Conservation (phyloP, 2,329 filamentous ascomycete genomes). For the Ceratocystis ficicola region DNA sequence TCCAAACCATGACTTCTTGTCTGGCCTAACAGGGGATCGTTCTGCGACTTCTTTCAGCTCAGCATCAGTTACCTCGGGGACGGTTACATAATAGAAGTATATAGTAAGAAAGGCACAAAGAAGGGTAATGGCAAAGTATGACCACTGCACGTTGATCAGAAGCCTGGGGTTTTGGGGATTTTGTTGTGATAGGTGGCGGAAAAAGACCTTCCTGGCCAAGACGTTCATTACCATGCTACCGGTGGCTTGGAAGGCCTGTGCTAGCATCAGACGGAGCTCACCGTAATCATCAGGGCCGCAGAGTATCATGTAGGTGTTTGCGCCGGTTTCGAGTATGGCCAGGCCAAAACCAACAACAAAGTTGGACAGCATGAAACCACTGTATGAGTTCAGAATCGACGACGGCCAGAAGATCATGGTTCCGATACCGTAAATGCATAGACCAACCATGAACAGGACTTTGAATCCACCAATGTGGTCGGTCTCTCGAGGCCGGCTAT, state of each 20-base stretch:
- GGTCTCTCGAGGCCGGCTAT: constrained; percentile 30
- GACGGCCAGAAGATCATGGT: constrained; percentile 83
- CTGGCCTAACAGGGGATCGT: constrained; percentile 39
- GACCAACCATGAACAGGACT: constrained; percentile 64
- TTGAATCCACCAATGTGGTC: constrained; percentile 56
- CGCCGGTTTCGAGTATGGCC: constrained; percentile 65
- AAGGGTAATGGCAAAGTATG: constrained; percentile 67
- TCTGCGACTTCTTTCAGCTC: constrained; percentile 41
- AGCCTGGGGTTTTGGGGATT: constrained; percentile 38
- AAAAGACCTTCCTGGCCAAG: constrained; percentile 63
- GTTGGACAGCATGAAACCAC: constrained; percentile 62
- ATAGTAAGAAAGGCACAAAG: constrained; percentile 59
- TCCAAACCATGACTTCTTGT: constrained; percentile 38
- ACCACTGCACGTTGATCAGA: constrained; percentile 69
- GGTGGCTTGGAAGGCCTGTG: constrained; percentile 65
- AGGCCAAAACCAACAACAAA: constrained; percentile 69
- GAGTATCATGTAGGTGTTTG: constrained; percentile 60
- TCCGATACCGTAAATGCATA: constrained; percentile 61
- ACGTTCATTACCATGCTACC: constrained; percentile 61
- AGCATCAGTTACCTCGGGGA: constrained; percentile 47
- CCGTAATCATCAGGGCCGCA: constrained; percentile 63
- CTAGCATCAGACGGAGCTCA: constrained; percentile 61
- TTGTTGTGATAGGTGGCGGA: constrained; percentile 39
- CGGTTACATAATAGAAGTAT: constrained; percentile 56
- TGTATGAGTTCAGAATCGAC: constrained; percentile 59